Conservation (phyloP, 331 rosid species). For the Rosa hybrid region DNA sequence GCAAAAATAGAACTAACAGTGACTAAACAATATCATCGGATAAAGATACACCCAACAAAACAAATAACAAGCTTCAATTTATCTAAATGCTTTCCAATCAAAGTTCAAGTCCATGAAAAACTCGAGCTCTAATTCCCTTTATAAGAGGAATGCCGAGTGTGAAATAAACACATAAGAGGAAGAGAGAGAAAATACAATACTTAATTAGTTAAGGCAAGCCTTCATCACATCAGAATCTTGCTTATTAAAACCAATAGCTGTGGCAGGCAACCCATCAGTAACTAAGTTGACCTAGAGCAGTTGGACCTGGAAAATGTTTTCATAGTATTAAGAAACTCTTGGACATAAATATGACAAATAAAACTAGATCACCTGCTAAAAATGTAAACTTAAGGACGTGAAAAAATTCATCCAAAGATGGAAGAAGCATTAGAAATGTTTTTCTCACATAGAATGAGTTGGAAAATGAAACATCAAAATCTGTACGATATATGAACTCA, state of each 20-base stretch:
- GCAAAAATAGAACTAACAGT: constrained; percentile 28
- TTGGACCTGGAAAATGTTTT: no score
- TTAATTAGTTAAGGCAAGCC: constrained; percentile 46
- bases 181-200: constrained; percentile 7
- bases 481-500: no score
- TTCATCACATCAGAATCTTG: constrained; percentile 98
- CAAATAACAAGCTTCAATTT: background rate
- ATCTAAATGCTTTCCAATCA: background rate
- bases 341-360: no score
- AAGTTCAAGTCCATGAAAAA: background rate
- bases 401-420: no score
- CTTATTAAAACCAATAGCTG: constrained; percentile 97
- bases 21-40: background rate
- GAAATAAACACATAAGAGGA: background rate
- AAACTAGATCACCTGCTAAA: no score
- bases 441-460: no score
- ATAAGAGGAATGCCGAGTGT: background rate
- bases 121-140: background rate
- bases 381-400: no score
- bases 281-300: constrained; percentile 98
- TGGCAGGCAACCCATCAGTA: constrained; percentile 98
- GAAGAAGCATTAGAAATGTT: no score
- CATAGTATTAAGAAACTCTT: no score
- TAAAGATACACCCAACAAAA: constrained; percentile 62
- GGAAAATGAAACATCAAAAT: no score